Conservation (phyloP, 2,329 filamentous ascomycete genomes). For the Colletotrichum incanum region DNA sequence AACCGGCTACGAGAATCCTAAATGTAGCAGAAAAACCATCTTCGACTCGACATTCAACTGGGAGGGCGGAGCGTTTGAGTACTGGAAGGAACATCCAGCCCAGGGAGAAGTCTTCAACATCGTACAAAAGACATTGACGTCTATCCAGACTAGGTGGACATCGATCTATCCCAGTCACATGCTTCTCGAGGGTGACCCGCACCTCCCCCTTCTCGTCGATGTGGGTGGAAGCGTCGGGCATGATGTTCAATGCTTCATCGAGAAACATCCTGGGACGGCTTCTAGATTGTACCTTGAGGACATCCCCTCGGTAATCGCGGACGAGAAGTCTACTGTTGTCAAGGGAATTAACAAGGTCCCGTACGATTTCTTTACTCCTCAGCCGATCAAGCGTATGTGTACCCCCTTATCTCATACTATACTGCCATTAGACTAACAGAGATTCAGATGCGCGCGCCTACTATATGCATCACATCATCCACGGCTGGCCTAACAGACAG, state of each 20-base stretch:
- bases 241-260: constrained; percentile 19
- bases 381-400: constrained; percentile 48
- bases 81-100: not conserved
- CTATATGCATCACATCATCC: constrained; percentile 69
- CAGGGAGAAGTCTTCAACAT: constrained; percentile 17
- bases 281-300: constrained; percentile 33
- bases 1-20: constrained; percentile 8
- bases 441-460: constrained; percentile 61
- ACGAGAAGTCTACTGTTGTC: not conserved
- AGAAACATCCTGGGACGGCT: constrained; percentile 1
- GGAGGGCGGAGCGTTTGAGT: constrained; percentile 13
- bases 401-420: not conserved
- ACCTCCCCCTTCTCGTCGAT: constrained; percentile 19
- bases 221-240: constrained; percentile 27
- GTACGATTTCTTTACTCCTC: constrained; percentile 58
- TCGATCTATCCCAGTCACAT: constrained; percentile 13
- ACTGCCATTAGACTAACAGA: not conserved
- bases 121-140: constrained; percentile 5
- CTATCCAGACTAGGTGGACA: constrained; percentile 11
- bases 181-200: not conserved
- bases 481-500: constrained; percentile 68
- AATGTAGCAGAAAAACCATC: not conserved
- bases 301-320: constrained; percentile 18
- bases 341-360: constrained; percentile 33
- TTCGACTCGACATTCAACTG: constrained; percentile 7